A percentile compares a stretch with the other conserved stretches of the same genome.
phyloP scores from a whole-genome alignment of 176 grass and related monocot genomes.

The Eragrostis curvula region DNA sequence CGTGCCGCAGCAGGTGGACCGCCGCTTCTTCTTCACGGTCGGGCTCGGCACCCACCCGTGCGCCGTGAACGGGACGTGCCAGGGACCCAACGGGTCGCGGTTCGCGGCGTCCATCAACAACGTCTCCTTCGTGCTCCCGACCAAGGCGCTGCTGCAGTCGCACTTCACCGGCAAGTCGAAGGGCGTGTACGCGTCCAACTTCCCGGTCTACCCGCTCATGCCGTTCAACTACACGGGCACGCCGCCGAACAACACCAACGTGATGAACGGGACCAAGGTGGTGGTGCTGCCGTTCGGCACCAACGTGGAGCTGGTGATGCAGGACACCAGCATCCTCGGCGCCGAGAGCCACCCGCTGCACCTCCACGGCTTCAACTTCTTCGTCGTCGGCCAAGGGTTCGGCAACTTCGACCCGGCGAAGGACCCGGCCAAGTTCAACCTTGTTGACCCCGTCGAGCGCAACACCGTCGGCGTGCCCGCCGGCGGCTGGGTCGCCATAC shows the following conservation, averaged over 20 bases:
- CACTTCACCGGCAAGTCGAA: conserved; percentile 51
- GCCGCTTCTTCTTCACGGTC: conserved; percentile 76
- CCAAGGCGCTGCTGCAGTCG: conserved; percentile 63
- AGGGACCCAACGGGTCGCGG: conserved; percentile 73
- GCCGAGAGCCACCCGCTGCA: conserved; percentile 90
- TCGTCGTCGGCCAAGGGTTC: conserved; percentile 66
- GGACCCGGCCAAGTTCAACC: conserved; percentile 64
- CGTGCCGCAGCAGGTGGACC: conserved; percentile 61
- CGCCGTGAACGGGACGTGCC: conserved; percentile 64
- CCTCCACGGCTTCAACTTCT: conserved; percentile 86
- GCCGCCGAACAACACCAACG: conserved; percentile 79
- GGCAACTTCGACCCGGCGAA: conserved; percentile 62
- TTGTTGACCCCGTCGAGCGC: conserved; percentile 75
- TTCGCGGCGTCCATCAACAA: conserved; percentile 80
- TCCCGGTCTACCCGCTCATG: conserved; percentile 44
- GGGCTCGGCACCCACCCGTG: conserved; percentile 82
- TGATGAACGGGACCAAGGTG: conserved; percentile 65
- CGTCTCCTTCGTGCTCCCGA: conserved; percentile 69
- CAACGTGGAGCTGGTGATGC: conserved; percentile 74
- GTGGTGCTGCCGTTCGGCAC: conserved; percentile 59
- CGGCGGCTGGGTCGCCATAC: conserved; percentile 76
- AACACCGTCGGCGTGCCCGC: conserved; percentile 81
- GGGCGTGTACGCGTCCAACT: conserved; percentile 60
- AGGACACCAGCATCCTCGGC: conserved; percentile 76
- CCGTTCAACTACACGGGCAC: conserved; percentile 83